Base-by-base conservation (phyloP, 495 filamentous ascomycete genomes). In the Hypoxylon rickii region DNA sequence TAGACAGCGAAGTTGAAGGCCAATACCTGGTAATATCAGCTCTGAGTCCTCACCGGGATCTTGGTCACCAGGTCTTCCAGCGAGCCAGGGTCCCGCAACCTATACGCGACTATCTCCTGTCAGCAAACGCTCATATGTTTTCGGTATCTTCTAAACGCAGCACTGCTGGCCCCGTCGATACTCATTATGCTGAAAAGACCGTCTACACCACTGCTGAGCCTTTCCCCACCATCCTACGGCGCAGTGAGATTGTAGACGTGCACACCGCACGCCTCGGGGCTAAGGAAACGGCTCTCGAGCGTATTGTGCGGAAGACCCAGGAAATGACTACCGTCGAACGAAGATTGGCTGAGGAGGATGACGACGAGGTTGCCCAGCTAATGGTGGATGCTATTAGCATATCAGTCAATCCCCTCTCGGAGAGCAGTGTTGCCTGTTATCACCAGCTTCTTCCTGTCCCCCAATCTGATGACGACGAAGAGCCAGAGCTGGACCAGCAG, bases 151-250 rank as follows among this genome's bases (percentile, higher is more conserved):
- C 84, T 1, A 83, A 83, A 53, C 76, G 89, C 22, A 82, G 84
- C 63, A 85, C 84, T 12, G 77, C 71, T 40, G 85, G 87, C 39
- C 79, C 82, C 2, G 81, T 86, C 19, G 73, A 82, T 18, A 82
- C 85, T 50, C 87, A 92, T 66, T 90, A 80, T 65, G 86, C 90
- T 0, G 91, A 97, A 72, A 97, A 96, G 75, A 83, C 84, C 0
- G 74, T 97, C 1, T 96, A 90, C 69, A 89, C 83, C 3, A 92
- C 90, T 6, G 85, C 86, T 0, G 92, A 96, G 58, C 62, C 87
- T 0, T 97, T 98, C 73, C 95, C 94, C 5, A 96, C 91, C 7
- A 94, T 98, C 33, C 76, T 96, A 18, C 83, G 91, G 29, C 81
- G 92, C 37, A 95, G 89, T 64, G 94, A 97, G 72, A 86, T 98